A percentile compares a stretch with the other conserved stretches of the same genome.
These are phyloP conservation scores for Patellaria atrata DNA, from an alignment of 495 filamentous ascomycete species.

Conservation along the genomic window DNA sequence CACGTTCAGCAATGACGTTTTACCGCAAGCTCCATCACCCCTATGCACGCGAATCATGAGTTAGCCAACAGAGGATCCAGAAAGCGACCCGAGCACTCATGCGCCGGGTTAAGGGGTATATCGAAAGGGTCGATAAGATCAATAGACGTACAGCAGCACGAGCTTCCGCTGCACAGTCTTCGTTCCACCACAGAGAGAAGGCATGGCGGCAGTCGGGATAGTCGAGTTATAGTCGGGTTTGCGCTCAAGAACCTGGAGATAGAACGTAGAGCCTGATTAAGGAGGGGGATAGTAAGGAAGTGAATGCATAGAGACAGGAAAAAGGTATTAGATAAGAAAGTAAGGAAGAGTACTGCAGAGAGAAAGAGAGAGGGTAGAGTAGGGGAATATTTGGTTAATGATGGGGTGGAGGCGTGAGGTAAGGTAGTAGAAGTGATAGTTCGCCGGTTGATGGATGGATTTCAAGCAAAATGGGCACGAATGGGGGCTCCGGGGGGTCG, in stretches of 20 bases:
- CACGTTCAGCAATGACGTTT: constrained; percentile 93
- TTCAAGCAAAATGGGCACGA: no score
- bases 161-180: constrained; percentile 93
- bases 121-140: no score
- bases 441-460: no score
- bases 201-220: constrained; percentile 32
- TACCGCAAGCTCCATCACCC: constrained; percentile 94
- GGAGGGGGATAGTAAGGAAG: constrained; percentile 1
- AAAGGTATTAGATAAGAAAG: constrained; percentile 3
- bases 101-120: not conserved
- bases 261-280: no score
- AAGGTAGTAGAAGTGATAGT: no score
- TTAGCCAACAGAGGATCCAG: constrained; percentile 9
- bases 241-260: constrained; percentile 6
- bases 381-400: no score
- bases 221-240: no score
- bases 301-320: no score
- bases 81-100: constrained; percentile 1
- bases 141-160: constrained; percentile 68
- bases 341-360: constrained; percentile 10
- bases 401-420: constrained; percentile 6
- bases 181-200: constrained; percentile 47
- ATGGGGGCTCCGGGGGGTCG: no score
- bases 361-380: constrained; percentile 4
- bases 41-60: constrained; percentile 30